Base-by-base conservation (phyloP, 257 asterid genomes). In the Parsonsia alboflavescens region DNA sequence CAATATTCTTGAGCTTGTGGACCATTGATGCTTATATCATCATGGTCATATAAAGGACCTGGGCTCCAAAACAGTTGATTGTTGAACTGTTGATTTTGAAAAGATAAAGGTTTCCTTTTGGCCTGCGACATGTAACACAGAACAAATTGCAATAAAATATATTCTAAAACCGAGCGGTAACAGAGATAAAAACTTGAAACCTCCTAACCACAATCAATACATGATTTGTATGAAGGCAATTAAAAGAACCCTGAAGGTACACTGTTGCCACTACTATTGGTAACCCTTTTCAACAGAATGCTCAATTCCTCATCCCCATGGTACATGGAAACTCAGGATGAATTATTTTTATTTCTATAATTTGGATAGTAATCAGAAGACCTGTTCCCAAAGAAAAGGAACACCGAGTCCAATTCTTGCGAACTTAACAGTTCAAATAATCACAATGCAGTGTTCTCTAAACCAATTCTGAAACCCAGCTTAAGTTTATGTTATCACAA, bases 81-180 rank as follows among this genome's bases (percentile, higher is more conserved):
- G 75, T 89, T 85, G 86, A 80, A 85, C 59, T 77, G 79, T 28
- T 85, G 81, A 66, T 84, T 82, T 79, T 68, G 83, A 61, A 91
- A 93, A 71, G 87, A 80, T 45, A 88, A 67, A 76, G 91, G 90
- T 78, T 81, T 90, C 74, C 89, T 85, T 86, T 90, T 93, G 16
- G 97, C 97, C 98, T 93, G 94, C 76, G 81, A 49, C 17, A 69
- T 39, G 45, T 7, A 63, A 21, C 48, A 53, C 66, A 70, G 5
- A 64, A 33, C 13, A 9, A 30, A 64, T 15, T 10, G 22, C 17
- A 65, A 28, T 44, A 2, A 58, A 44, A 44, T 33, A 19, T 68
- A 24, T 24, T 19, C 26, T 26, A 16, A 9, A 42, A 49, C 45
- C 13, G 22, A 26, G 54, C 69, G 58, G 15, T 24, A 71, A 50